Evolutionary conservation across 2,329 filamentous ascomycete species (phyloP), one percentile per base, ranked within the genome.

Genomic region (Colletotrichum sp.): DNA sequence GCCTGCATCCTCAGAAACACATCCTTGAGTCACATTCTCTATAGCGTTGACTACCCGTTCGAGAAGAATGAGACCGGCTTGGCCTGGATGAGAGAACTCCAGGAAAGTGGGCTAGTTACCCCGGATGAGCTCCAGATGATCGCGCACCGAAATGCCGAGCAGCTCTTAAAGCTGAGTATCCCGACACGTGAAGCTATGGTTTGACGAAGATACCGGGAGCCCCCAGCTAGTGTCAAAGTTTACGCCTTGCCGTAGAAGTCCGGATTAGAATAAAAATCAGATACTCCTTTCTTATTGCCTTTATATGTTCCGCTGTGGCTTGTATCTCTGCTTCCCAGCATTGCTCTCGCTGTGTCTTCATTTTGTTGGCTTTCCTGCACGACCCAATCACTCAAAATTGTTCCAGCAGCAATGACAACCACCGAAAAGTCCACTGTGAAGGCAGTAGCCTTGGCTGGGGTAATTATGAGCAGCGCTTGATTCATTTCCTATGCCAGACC

Each of bases 31-130:
- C 84, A 85, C 16, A 85, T 92, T 2, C 72, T 92, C 79, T 92
- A 89, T 78, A 91, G 88, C 76, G 88, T 91, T 13, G 90, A 92
- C 79, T 92, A 91, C 78, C 91, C 90, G 0, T 91, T 92, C 65
- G 85, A 85, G 59, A 83, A 83, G 63, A 90, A 88, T 74, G 86
- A 88, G 75, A 86, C 86, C 15, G 90, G 89, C 0, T 80, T 84
- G 32, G 82, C 81, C 12, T 90, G 89, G 78, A 82, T 92, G 69
- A 79, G 86, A 66, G 87, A 89, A 75, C 80, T 92, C 52, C 83
- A 85, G 74, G 80, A 84, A 63, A 90, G 89, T 77, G 88, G 87
- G 1, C 79, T 92, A 78, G 84, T 92, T 49, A 86, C 80, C 2
- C 81, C 84, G 36, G 86, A 90, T 69, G 86, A 90, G 70, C 85